Conservation (phyloP, 495 filamentous ascomycete genomes). For the Hypomontagnella monticulosa region DNA sequence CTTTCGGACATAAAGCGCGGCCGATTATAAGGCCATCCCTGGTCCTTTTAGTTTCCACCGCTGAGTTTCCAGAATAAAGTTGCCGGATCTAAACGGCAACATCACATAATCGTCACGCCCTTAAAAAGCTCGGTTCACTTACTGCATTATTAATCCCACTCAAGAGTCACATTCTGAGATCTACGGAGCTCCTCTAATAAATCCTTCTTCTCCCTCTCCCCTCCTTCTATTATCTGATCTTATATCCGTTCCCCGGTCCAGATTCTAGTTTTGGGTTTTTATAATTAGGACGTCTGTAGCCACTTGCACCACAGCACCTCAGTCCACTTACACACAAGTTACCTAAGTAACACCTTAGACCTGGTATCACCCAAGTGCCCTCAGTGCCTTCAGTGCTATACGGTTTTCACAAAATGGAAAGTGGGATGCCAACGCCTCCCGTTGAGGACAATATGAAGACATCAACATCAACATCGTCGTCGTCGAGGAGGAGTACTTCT, state of each 20-base stretch:
- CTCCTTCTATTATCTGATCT: conserved; percentile 9
- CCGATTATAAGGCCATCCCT: conserved; percentile 41
- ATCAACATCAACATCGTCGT: conserved; percentile 29
- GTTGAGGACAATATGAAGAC: conserved; percentile 54
- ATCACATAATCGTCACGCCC: conserved; percentile 46
- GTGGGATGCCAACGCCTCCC: conserved; percentile 56
- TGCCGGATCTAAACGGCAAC: conserved; percentile 43
- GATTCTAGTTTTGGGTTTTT: conserved; percentile 17
- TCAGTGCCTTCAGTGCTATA: conserved; percentile 16
- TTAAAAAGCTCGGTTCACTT: conserved; percentile 41
- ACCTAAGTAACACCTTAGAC: conserved; percentile 3
- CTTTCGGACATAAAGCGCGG: conserved; percentile 45
- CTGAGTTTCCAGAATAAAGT: conserved; percentile 43
- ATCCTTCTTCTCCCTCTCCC: conserved; percentile 14
- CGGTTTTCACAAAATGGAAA: conserved; percentile 51
- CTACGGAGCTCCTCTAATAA: conserved; percentile 34
- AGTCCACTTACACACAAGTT: conserved; percentile 29
- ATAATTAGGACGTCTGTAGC: conserved; percentile 23
- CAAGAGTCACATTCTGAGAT: conserved; percentile 38
- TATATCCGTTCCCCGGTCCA: conserved; percentile 4
- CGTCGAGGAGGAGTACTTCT: conserved; percentile 35
- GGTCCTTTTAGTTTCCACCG: conserved; percentile 32
- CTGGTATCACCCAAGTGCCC: conserved; percentile 20
- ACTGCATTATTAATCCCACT: conserved; percentile 44
- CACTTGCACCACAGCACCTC: conserved; percentile 4